Conservation (phyloP, 2,329 filamentous ascomycete species). For the Dryadomyces sulphureus region DNA sequence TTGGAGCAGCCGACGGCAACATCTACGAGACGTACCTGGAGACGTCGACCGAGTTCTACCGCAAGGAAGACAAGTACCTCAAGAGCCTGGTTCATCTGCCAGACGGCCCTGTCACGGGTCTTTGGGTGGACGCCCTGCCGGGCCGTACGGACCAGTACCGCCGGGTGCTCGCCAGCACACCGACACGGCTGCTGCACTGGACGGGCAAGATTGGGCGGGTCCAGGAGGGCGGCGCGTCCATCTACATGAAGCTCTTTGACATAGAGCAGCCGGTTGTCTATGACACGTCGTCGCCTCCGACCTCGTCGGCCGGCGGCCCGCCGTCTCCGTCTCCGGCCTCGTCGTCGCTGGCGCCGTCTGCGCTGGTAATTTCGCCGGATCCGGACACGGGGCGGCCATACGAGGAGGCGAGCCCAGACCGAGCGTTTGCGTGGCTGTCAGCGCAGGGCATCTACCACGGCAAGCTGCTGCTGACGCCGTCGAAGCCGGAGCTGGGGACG, state of each 20-base stretch:
- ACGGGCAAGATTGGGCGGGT: conserved; percentile 60
- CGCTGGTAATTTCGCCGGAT: conserved; percentile 65
- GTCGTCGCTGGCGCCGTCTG: conserved; percentile 35
- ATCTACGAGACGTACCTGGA: conserved; percentile 94
- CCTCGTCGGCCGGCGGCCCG: conserved; percentile 19
- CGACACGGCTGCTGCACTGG: conserved; percentile 65
- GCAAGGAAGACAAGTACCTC: conserved; percentile 84
- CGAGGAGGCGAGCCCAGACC: conserved; percentile 46
- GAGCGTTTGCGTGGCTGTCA: conserved; percentile 81
- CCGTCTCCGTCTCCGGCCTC: conserved; percentile 7
- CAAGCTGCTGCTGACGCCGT: conserved; percentile 49
- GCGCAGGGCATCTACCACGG: conserved; percentile 80
- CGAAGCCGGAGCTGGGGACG: conserved; percentile 50
- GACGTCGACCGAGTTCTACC: conserved; percentile 85
- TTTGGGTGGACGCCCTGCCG: conserved; percentile 66
- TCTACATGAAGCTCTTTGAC: conserved; percentile 82
- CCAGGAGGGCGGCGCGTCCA: conserved; percentile 61
- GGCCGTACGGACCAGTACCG: conserved; percentile 50
- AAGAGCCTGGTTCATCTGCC: conserved; percentile 70
- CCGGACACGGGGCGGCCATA: conserved; percentile 32
- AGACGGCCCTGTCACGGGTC: conserved; percentile 69
- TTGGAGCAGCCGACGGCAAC: conserved; percentile 86
- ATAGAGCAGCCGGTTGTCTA: conserved; percentile 66
- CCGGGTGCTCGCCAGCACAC: conserved; percentile 67
- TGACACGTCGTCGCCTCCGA: conserved; percentile 34